A percentile compares a stretch with the other conserved stretches of the same genome.
Conservation (phyloP, 345 rosid species). For the Aquilaria malaccensis region DNA sequence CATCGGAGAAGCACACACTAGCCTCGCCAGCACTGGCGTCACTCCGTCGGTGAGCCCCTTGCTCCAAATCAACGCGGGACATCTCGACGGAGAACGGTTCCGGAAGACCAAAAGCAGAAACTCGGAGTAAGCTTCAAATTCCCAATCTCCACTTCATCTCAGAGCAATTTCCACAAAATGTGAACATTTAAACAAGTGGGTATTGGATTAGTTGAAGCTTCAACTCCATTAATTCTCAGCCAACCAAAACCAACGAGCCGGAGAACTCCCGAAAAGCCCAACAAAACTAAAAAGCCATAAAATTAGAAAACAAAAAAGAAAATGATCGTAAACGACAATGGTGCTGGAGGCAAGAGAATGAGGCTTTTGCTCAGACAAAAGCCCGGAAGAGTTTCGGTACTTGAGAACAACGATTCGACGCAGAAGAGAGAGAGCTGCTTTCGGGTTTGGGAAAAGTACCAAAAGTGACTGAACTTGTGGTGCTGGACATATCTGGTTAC, state of each 20-base stretch:
- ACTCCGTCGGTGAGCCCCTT: constrained; percentile 41
- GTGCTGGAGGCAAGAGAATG: too few species aligned
- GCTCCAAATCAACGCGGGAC: constrained; percentile 57
- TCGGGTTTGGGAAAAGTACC: too few species aligned
- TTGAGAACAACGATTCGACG: too few species aligned
- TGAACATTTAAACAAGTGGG: constrained; percentile 23
- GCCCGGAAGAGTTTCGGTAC: too few species aligned
- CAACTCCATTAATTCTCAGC: constrained; percentile 29
- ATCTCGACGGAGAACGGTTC: constrained; percentile 27
- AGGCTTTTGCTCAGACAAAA: too few species aligned
- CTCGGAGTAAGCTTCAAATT: constrained; percentile 3
- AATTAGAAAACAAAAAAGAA: background rate
- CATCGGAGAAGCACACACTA: constrained; percentile 70
- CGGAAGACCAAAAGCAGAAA: constrained; percentile 2
- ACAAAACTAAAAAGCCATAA: too few species aligned
- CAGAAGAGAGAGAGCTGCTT: too few species aligned
- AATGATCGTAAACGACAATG: too few species aligned
- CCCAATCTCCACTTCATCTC: constrained; percentile 10
- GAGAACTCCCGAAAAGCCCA: too few species aligned
- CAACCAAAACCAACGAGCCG: background rate
- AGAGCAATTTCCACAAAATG: constrained; percentile 2
- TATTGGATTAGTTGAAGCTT: constrained; percentile 30
- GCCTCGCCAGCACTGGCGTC: constrained; percentile 28
- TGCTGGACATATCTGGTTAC: too few species aligned
- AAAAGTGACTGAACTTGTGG: too few species aligned